Base-by-base conservation (phyloP, 805 yeast genomes). In the Wickerhamomyces hampshirensis region DNA sequence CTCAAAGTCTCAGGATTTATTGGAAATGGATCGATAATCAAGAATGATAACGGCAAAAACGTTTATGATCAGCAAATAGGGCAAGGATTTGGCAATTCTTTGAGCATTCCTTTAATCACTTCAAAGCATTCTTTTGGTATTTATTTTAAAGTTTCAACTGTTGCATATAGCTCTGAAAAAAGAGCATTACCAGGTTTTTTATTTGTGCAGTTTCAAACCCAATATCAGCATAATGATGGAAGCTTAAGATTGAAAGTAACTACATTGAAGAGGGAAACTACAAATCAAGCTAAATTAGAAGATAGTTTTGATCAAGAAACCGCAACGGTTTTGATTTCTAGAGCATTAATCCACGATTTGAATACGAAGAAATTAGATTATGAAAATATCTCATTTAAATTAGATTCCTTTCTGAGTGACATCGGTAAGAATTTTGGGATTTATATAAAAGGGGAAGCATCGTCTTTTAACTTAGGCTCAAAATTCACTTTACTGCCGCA, bases 11-110 rank as follows among this genome's bases (percentile, higher is more conserved):
- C 88, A 37, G 98, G 98, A 31, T 68, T 91, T 42, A 82, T 93
- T 55, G 98, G 98, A 89, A 13, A 67, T 76, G 55, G 48, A 1
- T 23, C 28, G 2, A 33, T 34, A 73, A 73, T 51, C 38, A 60
- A 67, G 31, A 77, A 81, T 45, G 69, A 80, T 28, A 64, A 73
- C 26, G 79, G 79, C 50, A 88, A 86, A 16, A 80, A 94, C 26
- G 96, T 89, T 54, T 77, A 88, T 42, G 96, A 88, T 61, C 76
- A 88, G 41, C 96, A 96, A 38, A 72, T 87, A 46, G 98, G 98
- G 37, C 86, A 91, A 43, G 52, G 61, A 5, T 60, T 64, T 38
- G 81, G 96, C 10, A 79, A 85, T 35, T 76, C 80, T 43, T 85
- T 93, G 82, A 77, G 75, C 50, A 71, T 89, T 66, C 79, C 93